Percentiles rank a stretch among this genome's conserved stretches.
These are phyloP conservation scores for Rhodamnia rubescens DNA, from an alignment of 345 rosid species.

Conservation along the genomic window DNA sequence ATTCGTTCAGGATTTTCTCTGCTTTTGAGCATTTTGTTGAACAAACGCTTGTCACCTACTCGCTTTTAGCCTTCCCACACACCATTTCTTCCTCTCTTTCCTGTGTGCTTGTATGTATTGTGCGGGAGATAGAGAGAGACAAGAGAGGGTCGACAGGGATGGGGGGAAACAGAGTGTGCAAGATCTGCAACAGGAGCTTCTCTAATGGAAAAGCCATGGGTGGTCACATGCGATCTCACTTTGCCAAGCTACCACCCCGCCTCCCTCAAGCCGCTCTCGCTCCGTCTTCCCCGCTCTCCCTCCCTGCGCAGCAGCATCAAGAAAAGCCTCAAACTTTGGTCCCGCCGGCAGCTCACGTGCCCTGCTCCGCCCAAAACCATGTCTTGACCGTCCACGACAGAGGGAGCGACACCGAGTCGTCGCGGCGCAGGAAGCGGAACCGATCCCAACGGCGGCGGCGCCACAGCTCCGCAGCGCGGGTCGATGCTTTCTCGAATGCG, in stretches of 20 bases:
- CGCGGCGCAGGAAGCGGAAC: background rate
- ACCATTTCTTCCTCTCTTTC: background rate
- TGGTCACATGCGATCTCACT: conserved; percentile 63
- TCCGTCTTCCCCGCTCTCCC: background rate
- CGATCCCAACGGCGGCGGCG: background rate
- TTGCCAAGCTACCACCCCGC: conserved; percentile 28
- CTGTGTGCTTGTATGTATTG: background rate
- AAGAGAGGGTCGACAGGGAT: background rate
- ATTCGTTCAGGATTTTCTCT: background rate
- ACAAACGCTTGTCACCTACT: background rate
- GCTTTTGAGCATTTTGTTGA: background rate
- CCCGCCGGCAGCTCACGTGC: background rate
- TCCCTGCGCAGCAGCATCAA: background rate
- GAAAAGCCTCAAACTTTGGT: background rate
- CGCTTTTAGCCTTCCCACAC: background rate
- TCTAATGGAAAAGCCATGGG: conserved; percentile 68
- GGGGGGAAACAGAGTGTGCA: conserved; percentile 27
- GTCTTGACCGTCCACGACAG: background rate
- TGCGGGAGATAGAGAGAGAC: background rate
- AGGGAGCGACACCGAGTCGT: background rate
- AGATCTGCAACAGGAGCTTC: conserved; percentile 44
- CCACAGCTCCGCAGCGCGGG: background rate
- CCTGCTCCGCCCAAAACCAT: background rate
- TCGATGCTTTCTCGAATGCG: background rate
- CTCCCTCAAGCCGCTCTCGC: background rate